Percentiles rank a stretch among this genome's conserved stretches.
Conservation (phyloP, 139 green algal genomes). For the Chlamydomonas eustigma region DNA sequence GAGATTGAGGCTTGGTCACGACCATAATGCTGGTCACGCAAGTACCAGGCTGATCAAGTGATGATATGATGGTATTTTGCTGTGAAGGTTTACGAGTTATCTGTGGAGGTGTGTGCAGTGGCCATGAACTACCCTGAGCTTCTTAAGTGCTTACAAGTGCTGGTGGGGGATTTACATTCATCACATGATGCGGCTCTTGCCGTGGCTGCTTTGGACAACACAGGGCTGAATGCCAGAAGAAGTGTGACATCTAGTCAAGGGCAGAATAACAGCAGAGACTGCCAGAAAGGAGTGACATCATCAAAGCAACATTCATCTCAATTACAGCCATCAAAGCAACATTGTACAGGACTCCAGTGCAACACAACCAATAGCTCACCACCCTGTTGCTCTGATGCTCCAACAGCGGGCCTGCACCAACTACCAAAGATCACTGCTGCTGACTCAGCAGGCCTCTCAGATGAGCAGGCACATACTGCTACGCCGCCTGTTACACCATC, state of each 20-base stretch:
- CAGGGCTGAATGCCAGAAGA: too few relatives aligned
- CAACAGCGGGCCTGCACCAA: background rate
- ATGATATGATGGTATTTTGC: too few relatives aligned
- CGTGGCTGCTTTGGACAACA: too few relatives aligned
- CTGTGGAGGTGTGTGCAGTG: background rate
- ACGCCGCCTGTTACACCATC: background rate
- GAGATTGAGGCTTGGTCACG: too few relatives aligned
- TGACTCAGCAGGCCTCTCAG: background rate
- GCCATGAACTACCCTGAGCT: background rate
- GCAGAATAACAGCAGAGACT: background rate
- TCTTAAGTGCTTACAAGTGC: constrained; percentile 1
- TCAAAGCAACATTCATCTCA: background rate
- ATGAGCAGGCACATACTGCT: background rate
- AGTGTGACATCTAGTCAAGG: too few relatives aligned
- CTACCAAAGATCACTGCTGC: background rate
- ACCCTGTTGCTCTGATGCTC: background rate
- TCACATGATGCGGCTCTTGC: too few relatives aligned
- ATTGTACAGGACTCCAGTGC: background rate
- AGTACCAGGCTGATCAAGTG: too few relatives aligned
- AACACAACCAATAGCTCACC: background rate
- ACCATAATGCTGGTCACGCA: too few relatives aligned
- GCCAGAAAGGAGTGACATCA: background rate
- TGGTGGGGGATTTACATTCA: constrained; percentile 1
- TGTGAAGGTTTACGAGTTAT: constrained; percentile 9
- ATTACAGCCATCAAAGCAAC: background rate